These are phyloP conservation scores for Pythium sp. DNA, from an alignment of 352 stramenopile species.

Conservation along the genomic window DNA sequence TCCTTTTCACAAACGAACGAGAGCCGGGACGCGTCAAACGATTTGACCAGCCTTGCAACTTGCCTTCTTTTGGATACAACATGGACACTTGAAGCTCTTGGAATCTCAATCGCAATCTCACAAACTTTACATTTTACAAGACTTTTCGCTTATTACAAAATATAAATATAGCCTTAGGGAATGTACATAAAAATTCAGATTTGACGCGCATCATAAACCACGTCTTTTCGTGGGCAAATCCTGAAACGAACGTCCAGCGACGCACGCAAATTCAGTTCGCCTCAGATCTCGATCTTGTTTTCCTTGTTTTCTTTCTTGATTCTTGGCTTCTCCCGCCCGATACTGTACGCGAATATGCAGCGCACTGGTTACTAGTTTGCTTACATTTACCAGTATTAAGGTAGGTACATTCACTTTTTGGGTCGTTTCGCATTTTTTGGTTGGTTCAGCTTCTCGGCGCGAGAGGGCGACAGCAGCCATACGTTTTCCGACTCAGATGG, in stretches of 20 bases:
- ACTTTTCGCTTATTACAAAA: no score
- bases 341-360: background rate
- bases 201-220: no score
- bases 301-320: background rate
- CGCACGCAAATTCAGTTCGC: background rate
- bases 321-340: background rate
- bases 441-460: conserved; percentile 15
- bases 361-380: background rate
- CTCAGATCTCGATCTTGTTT: background rate
- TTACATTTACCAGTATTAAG: conserved; percentile 10
- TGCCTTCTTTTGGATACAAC: no score
- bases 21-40: background rate
- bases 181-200: no score
- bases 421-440: conserved; percentile 14
- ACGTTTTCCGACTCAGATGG: conserved; percentile 17
- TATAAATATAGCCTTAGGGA: no score
- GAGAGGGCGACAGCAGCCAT: conserved; percentile 13
- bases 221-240: background rate
- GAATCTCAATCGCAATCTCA: no score
- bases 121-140: no score
- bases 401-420: conserved; percentile 3
- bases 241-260: background rate
- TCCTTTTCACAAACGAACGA: background rate
- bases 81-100: no score
- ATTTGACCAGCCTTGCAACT: background rate